Evolutionary conservation across 2,329 filamentous ascomycete genomes (phyloP), one percentile per base, ranked within the genome.

Genomic region (Harringtonia lauricola): DNA sequence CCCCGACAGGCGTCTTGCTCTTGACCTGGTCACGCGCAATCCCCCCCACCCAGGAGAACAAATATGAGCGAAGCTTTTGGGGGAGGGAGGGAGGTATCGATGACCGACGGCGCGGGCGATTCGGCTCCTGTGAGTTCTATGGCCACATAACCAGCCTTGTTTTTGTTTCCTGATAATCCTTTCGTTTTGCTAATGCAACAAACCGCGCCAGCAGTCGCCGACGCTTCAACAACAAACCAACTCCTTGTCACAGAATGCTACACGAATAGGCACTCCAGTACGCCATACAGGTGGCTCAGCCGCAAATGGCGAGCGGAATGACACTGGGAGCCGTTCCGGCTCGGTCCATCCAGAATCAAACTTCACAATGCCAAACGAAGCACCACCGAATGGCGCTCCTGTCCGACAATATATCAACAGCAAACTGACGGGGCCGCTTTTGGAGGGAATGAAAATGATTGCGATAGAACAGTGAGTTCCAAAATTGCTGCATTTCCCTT

Each of bases 361-460:
- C 22, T 68, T 66, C 51, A 61, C 64, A n/a, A 71, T 81, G 59
- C 79, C 79, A 2, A 61, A 70, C 13, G 73, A 81, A 55, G 71
- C 78, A 14, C 69, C 74, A 2, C 62, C 71, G 1, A 79, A 86
- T 54, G 82, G 83, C 38, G 83, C 82, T 19, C 77, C 80, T 1
- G 77, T 78, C 6, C 73, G 83, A 36, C 72, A 76, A 54, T 88
- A 86, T 58, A 62, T 88, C 52, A 87, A 87, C 55, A 70, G 72
- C 39, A 84, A 79, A 53, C 73, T 88, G 34, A 83, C 81, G 0
- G 75, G 75, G 1, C 71, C 74, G 22, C 55, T 88, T 46, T 63
- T 87, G 33, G 82, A 87, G 54, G 83, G 82, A 21, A 83, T 88
- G 80, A 87, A 86, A 64, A 61, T 72, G 43, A 58, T 88, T 47